Conservation (phyloP, 2,329 filamentous ascomycete species). For the Ophiocordyceps robertsii region DNA sequence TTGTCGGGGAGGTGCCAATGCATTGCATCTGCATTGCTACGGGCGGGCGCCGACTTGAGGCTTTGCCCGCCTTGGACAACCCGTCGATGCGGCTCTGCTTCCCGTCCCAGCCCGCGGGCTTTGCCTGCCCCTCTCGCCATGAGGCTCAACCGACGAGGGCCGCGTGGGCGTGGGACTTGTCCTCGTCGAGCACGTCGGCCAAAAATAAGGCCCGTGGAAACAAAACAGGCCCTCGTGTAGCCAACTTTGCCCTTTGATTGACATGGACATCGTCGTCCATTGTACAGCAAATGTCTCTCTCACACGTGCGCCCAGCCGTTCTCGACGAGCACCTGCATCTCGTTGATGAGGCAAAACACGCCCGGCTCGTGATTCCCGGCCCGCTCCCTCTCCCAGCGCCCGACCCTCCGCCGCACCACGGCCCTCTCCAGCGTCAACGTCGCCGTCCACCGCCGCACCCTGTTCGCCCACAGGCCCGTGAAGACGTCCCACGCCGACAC, state of each 20-base stretch:
- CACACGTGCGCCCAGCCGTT: slow-evolving; percentile 47
- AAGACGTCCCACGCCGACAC: slow-evolving; percentile 34
- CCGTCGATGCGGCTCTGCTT: neutral
- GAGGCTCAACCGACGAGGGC: no score
- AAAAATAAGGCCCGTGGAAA: no score
- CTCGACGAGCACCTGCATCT: slow-evolving; percentile 44
- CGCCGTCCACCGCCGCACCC: slow-evolving; percentile 30
- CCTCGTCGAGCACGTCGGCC: no score
- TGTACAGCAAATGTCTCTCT: no score
- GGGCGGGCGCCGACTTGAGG: no score
- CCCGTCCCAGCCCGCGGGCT: neutral
- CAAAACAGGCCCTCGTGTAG: no score
- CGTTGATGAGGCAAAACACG: slow-evolving; percentile 41
- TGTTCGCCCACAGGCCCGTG: slow-evolving; percentile 44
- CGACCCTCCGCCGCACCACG: slow-evolving; percentile 23
- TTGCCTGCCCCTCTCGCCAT: neutral
- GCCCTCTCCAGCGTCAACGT: slow-evolving; percentile 13
- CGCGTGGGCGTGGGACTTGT: no score
- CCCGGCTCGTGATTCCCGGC: slow-evolving; percentile 28
- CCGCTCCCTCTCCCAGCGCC: slow-evolving; percentile 22
- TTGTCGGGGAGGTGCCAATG: no score
- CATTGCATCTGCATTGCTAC: no score
- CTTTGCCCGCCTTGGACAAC: no score
- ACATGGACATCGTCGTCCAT: no score
- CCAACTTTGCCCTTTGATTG: no score